phyloP scores from a whole-genome alignment of 495 filamentous ascomycete genomes.

The Jackrogersella multiformis region DNA sequence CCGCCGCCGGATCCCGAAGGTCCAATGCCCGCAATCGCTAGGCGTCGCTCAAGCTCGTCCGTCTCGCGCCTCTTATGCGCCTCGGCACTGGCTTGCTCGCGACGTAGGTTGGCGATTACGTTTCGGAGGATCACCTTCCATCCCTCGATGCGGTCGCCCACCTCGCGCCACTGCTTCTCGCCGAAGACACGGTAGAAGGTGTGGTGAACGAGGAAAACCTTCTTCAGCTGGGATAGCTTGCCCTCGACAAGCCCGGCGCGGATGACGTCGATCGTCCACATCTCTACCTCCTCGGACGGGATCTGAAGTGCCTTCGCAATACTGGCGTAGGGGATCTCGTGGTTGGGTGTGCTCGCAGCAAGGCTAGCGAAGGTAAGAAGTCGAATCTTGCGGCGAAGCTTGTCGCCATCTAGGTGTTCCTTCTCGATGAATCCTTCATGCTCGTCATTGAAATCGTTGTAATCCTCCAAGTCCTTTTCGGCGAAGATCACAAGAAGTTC shows the following conservation, averaged over 20 bases:
- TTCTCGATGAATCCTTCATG: conserved; percentile 83
- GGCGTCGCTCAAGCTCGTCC: conserved; percentile 66
- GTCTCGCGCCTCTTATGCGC: conserved; percentile 67
- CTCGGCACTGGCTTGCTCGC: conserved; percentile 75
- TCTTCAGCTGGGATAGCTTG: conserved; percentile 87
- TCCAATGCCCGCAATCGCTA: conserved; percentile 54
- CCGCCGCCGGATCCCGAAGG: conserved; percentile 20
- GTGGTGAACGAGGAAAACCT: conserved; percentile 92
- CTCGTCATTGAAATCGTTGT: conserved; percentile 88
- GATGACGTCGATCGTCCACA: conserved; percentile 98
- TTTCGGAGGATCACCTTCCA: conserved; percentile 82
- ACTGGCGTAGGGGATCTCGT: conserved; percentile 82
- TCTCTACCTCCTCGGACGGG: conserved; percentile 83
- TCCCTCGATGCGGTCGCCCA: conserved; percentile 85
- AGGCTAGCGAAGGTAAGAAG: conserved; percentile 91
- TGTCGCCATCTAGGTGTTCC: conserved; percentile 68
- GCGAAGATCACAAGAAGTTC: conserved; percentile 96
- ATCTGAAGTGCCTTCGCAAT: conserved; percentile 87
- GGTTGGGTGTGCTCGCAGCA: conserved; percentile 80
- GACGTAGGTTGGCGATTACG: conserved; percentile 77
- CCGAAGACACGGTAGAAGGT: conserved; percentile 95
- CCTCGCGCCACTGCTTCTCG: conserved; percentile 97
- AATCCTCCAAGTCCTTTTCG: conserved; percentile 90
- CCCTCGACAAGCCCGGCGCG: conserved; percentile 94
- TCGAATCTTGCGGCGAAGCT: conserved; percentile 87